Base-by-base conservation (phyloP, 768 basidiomycete species). In the Naematelia encephala region DNA sequence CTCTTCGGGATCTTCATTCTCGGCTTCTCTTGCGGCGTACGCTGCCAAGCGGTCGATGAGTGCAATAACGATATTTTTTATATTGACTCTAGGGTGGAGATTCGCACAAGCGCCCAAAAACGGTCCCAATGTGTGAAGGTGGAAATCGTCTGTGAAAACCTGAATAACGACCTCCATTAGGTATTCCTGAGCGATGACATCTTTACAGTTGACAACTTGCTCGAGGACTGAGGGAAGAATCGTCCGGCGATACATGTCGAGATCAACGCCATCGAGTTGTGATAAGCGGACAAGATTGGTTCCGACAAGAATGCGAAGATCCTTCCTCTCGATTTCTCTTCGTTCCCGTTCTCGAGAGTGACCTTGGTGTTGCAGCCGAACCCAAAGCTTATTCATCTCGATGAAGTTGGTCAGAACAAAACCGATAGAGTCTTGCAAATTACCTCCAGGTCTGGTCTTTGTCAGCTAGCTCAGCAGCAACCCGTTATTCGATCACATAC, bases 311-410 rank as follows among this genome's bases (percentile, higher is more conserved):
- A 98, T 98, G 3, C 96, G 86, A 54, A 99, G 80, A 67, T 99
- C 96, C 60, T 88, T 86, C 27, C 96, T 87, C 74, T 99, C 96
- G 82, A 94, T 81, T 77, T 98, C 96, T 53, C 96, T 88, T 78
- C 96, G 96, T 76, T 99, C 96, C 54, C 93, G 86, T 76, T 99
- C 96, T 48, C 91, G 85, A 1, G 92, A 96, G 71, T 98, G 93
- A 0, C 94, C 96, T 72, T 94, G 90, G 71, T 99, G 96, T 77
- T 98, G 96, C 11, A 98, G 82, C 42, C 96, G 89, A 2, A 99
- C 94, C 96, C 96, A 98, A 22, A 98, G 86, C 76, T 98, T 99
- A 83, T 98, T 98, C 94, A 98, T 99, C 75, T 99, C 96, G 74
- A 99, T 91, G 72, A 99, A 98, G 78, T 98, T 98, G 60, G 92